Evolutionary conservation across 345 rosid genomes (phyloP), one percentile per base, ranked within the genome.

Genomic region (Pugionium dolabratum): DNA sequence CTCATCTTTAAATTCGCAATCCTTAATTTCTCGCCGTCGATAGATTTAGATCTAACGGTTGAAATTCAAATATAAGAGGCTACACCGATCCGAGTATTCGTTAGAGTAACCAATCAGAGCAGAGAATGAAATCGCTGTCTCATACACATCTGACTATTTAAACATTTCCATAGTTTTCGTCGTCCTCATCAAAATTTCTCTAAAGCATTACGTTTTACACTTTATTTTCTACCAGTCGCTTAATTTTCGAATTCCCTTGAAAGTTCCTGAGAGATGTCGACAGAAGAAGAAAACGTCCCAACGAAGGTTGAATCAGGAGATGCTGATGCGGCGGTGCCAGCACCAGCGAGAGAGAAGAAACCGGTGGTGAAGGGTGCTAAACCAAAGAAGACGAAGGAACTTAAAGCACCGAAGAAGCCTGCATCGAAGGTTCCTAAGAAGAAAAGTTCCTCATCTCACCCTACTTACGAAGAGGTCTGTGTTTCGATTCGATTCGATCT

Each of bases 381-480:
- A 52, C 45, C 77, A 0, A 90, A 73, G 87, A 80, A 80, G 69
- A 46, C 78, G 0, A 82, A 81, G 63, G 90, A 76, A 29, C 56
- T 78, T n/a, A 85, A 86, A 39, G 44, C n/a, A 41, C 51, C 75
- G 7, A 83, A 87, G 64, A 59, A 79, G 4, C 62, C 77, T 45
- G 72, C 52, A 8, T 11, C 54, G 0, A 75, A 79, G 29, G 73
- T 82, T 56, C 62, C 81, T 0, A 83, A 34, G 79, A 88, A 82
- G 59, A 79, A 75, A 4, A 41, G 64, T 33, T 9, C 27, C 44
- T 47, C 86, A 0, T 42, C 88, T 30, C 96, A 90, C 26, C 97
- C 97, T 67, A 44, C 91, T 0, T 90, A 84, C 39, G 89, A 83
- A 67, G 92, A 86, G 90, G 97, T 26, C 28, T 6, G 2, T 33